Evolutionary conservation across 208 protist genomes (phyloP), one percentile per base, ranked within the genome.

Genomic region (Acanthamoeba healyi): DNA sequence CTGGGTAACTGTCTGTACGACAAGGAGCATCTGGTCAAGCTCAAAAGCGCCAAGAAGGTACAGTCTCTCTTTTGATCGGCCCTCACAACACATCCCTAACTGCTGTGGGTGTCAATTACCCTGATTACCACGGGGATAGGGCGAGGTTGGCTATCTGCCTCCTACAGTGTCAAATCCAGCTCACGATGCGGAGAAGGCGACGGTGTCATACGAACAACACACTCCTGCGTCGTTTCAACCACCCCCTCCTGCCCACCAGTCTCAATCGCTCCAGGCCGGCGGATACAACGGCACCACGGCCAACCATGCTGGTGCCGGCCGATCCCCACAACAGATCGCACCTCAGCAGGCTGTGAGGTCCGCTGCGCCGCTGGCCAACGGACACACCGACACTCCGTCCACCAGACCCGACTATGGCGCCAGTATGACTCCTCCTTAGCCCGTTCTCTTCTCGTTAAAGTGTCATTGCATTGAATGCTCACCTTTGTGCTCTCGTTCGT

Each of bases 1-100:
- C 65, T 97, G 15, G 96, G 96, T 74, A 95, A 97, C 74, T 94
- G 81, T 34, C 67, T 97, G 22, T 97, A 97, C 58, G 95, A 97
- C 58, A 95, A 94, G 56, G 63, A 95, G 42, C 94, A 96, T 81
- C 51, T 96, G n/a, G 58, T 95, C 17, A 56, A 58, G 81, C 15
- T 94, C 7, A 94, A 95, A 32, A 94, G 38, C 19, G 42, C 51
- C 74, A 54, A 61, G 42, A 95, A 87, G 81, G 49, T 92, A 7
- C 51, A 22, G 38, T 24, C 29, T 38, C 32, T 74, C 5, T 74
- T 6, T n/a, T n/a, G n/a, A n/a, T n/a, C n/a, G n/a, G n/a, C n/a
- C n/a, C n/a, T 72, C 63, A 10, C 29, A 12, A 9, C 26, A 32
- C 10, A 9, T 34, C 26, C 63, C n/a, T 72, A 9, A 12, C 26